Percentiles rank a stretch among this genome's conserved stretches.
These are phyloP conservation scores for Pseudogymnoascus sp. DNA, from an alignment of 2,329 filamentous ascomycete species.

Conservation along the genomic window DNA sequence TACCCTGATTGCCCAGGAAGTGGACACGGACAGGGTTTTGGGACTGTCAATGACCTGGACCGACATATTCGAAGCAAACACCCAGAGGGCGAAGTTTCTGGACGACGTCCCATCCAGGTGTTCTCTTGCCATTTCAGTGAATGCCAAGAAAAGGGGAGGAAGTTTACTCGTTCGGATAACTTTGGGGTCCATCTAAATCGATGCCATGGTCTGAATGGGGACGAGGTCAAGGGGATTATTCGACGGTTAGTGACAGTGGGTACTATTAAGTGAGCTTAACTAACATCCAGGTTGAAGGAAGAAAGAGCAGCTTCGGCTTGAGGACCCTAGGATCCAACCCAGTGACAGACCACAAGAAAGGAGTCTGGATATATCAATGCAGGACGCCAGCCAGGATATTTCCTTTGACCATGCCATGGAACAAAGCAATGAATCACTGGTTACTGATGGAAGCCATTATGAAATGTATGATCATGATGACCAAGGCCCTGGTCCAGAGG, in stretches of 20 bases:
- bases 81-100: conserved; percentile 35
- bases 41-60: conserved; percentile 73
- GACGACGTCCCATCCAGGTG: conserved; percentile 42
- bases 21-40: conserved; percentile 53
- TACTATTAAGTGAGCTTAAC: not conserved
- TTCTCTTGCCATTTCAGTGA: conserved; percentile 52
- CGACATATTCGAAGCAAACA: conserved; percentile 72
- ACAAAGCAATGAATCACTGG: not conserved
- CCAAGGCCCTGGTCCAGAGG: not conserved
- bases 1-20: conserved; percentile 48
- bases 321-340: not conserved
- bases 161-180: conserved; percentile 79
- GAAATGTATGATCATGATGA: not conserved
- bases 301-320: not conserved
- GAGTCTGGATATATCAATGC: not conserved
- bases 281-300: conserved; percentile 12
- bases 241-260: conserved; percentile 34
- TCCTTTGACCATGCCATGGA: not conserved
- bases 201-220: conserved; percentile 48
- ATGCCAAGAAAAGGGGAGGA: conserved; percentile 57
- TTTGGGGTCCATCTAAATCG: conserved; percentile 72
- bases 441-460: not conserved
- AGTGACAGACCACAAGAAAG: conserved; percentile 20
- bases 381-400: conserved; percentile 14
- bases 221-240: conserved; percentile 38